These are phyloP conservation scores for Trichocladium antarcticum DNA, from an alignment of 495 filamentous ascomycete genomes.

Conservation along the genomic window DNA sequence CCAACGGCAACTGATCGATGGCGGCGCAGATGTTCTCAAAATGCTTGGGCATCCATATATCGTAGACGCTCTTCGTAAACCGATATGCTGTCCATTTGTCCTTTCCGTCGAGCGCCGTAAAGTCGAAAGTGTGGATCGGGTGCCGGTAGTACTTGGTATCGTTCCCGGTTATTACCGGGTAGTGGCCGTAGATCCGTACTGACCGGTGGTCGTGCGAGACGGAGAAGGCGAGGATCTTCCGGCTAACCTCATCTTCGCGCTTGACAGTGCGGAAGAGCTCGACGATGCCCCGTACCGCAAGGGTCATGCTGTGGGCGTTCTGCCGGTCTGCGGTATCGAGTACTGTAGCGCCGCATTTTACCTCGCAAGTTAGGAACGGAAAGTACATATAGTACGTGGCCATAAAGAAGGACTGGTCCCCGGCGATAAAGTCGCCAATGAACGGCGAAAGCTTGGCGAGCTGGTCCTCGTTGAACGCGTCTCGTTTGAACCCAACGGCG, in stretches of 20 bases:
- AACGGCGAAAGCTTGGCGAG: conserved; percentile 29
- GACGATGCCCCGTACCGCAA: conserved; percentile 28
- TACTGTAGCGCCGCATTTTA: conserved; percentile 28
- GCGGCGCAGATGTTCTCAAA: conserved; percentile 31
- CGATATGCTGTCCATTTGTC: conserved; percentile 15
- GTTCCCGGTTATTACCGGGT: conserved; percentile 12
- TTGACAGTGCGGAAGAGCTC: conserved; percentile 26
- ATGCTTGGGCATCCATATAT: conserved; percentile 31
- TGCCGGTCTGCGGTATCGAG: conserved; percentile 13
- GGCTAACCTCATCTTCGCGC: conserved; percentile 30
- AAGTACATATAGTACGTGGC: conserved; percentile 24
- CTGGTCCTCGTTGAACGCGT: conserved; percentile 33
- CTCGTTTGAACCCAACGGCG: conserved; percentile 31
- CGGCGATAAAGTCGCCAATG: not conserved
- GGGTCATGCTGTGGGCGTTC: conserved; percentile 24
- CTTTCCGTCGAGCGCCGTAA: conserved; percentile 6
- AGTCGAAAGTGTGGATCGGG: not conserved
- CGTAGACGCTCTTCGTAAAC: conserved; percentile 31
- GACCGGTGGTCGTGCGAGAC: conserved; percentile 34
- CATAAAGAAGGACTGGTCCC: conserved; percentile 2
- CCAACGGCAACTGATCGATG: conserved; percentile 25
- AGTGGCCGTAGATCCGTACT: conserved; percentile 32
- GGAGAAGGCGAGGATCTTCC: too few species aligned
- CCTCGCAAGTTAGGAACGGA: conserved; percentile 17
- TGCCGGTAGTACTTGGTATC: conserved; percentile 7